These are phyloP conservation scores for Phanerochaete carnosa DNA, from an alignment of 768 basidiomycete genomes.

Conservation along the genomic window DNA sequence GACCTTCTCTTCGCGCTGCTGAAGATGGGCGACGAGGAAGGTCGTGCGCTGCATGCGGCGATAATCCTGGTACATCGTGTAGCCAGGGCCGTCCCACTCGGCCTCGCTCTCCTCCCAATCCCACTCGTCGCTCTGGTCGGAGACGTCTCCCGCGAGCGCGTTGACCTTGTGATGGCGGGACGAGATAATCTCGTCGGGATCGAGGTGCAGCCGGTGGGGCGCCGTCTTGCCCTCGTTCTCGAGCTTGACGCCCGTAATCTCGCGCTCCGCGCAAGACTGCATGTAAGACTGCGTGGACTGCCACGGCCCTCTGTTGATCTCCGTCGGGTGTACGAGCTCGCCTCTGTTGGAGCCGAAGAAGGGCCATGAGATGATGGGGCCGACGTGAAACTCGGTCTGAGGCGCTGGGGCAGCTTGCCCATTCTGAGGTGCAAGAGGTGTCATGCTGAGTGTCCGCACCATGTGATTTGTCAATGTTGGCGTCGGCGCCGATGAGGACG, in stretches of 20 bases:
- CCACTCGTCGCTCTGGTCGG: conserved; percentile 78
- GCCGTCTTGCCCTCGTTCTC: conserved; percentile 79
- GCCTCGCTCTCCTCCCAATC: conserved; percentile 77
- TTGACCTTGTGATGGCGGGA: conserved; percentile 67
- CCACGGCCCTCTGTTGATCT: conserved; percentile 84
- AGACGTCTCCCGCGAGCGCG: conserved; percentile 69
- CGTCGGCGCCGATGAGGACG: conserved; percentile 15
- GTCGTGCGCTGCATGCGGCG: conserved; percentile 77
- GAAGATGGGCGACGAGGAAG: conserved; percentile 71
- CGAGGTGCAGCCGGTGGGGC: conserved; percentile 74
- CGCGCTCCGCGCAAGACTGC: conserved; percentile 63
- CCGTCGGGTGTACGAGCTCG: conserved; percentile 60
- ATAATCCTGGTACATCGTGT: conserved; percentile 80
- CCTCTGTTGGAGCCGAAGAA: conserved; percentile 87
- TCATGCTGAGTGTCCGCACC: conserved; percentile 10
- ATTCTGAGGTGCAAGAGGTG: not conserved
- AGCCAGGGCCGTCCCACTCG: conserved; percentile 75
- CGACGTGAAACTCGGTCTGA: conserved; percentile 51
- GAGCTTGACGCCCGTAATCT: conserved; percentile 66
- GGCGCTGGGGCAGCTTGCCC: not conserved
- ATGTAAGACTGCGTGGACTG: conserved; percentile 56
- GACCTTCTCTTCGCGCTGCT: conserved; percentile 59
- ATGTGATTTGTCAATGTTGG: conserved; percentile 18
- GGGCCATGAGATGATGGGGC: conserved; percentile 86
- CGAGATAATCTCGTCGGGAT: conserved; percentile 71